Evolutionary conservation across 2,329 filamentous ascomycete species (phyloP).

Genomic region (Colletotrichum cuscutae): DNA sequence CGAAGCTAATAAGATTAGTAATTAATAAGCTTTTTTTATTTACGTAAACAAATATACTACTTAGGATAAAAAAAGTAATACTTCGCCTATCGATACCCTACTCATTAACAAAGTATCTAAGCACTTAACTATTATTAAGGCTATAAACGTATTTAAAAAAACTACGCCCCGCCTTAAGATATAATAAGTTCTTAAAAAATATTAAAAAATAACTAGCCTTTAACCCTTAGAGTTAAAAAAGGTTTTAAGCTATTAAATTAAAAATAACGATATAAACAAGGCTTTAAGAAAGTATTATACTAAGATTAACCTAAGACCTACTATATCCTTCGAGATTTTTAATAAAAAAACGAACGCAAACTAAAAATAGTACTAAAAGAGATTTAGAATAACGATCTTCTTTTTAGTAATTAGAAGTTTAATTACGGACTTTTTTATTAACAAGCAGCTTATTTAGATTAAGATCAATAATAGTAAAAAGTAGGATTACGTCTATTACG

Average conservation of each 20-base stretch:
- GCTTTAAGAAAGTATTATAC: background rate
- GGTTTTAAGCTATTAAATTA: background rate
- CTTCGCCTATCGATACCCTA: too few species aligned
- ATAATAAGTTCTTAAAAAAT: too few species aligned
- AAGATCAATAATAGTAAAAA: background rate
- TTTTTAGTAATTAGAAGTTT: background rate
- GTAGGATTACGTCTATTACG: background rate
- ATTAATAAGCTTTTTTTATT: too few species aligned
- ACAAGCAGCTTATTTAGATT: background rate
- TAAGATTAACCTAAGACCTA: rapidly evolving
- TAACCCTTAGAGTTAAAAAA: background rate
- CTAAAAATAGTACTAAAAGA: background rate
- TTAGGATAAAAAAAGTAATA: too few species aligned
- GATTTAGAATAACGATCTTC: background rate
- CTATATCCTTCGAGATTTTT: background rate
- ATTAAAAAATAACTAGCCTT: too few species aligned
- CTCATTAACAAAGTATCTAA: too few species aligned
- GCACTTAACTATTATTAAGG: too few species aligned
- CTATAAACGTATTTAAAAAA: too few species aligned
- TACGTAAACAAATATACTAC: too few species aligned
- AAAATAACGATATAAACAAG: background rate
- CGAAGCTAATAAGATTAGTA: too few species aligned
- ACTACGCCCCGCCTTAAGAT: too few species aligned
- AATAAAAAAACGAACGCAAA: background rate
- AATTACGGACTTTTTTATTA: background rate